These are phyloP conservation scores for Curvularia sp. DNA, from an alignment of 2,329 filamentous ascomycete species.

Conservation along the genomic window DNA sequence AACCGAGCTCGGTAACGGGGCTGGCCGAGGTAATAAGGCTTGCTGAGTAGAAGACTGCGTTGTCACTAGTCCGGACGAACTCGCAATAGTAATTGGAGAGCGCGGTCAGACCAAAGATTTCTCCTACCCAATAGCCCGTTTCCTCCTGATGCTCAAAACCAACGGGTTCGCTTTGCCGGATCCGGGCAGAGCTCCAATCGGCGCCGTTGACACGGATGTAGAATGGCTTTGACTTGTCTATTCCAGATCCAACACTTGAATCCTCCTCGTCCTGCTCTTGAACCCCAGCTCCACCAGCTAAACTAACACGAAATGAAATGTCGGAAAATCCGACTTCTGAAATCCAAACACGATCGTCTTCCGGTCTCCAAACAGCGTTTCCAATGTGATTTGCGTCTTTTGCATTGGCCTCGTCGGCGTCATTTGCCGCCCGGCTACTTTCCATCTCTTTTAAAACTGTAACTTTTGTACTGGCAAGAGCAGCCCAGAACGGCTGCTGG, in stretches of 20 bases:
- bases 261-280: conserved; percentile 47
- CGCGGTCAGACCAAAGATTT: conserved; percentile 72
- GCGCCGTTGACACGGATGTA: conserved; percentile 81
- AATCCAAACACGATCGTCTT: conserved; percentile 79
- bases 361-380: conserved; percentile 73
- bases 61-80: conserved; percentile 73
- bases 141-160: conserved; percentile 55
- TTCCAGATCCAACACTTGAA: conserved; percentile 56
- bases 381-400: conserved; percentile 80
- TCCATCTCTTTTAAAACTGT: conserved; percentile 84
- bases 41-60: conserved; percentile 72
- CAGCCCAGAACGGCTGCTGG: conserved; percentile 92
- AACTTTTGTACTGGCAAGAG: conserved; percentile 93
- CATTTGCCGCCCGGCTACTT: conserved; percentile 77
- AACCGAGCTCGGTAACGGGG: conserved; percentile 66
- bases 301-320: conserved; percentile 76
- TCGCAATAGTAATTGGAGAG: conserved; percentile 80
- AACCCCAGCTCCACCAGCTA: conserved; percentile 60
- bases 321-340: conserved; percentile 80
- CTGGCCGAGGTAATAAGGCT: conserved; percentile 72
- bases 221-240: conserved; percentile 76
- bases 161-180: conserved; percentile 61
- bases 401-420: conserved; percentile 75
- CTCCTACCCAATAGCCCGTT: conserved; percentile 70
- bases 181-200: conserved; percentile 79